phyloP scores from a whole-genome alignment of 257 asterid genomes.

The Jasminum sambac region DNA sequence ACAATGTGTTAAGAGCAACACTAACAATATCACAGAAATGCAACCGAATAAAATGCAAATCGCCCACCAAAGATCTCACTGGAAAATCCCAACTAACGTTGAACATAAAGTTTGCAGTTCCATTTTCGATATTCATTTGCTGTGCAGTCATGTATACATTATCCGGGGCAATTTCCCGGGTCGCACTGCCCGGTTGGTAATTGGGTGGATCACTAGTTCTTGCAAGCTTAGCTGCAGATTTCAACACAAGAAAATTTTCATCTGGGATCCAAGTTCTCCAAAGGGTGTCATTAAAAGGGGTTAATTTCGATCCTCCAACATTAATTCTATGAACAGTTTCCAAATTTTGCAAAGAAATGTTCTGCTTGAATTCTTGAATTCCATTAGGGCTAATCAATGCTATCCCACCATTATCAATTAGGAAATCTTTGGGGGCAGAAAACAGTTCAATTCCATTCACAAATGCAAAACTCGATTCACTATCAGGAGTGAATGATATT shows the following conservation, averaged over 20 bases:
- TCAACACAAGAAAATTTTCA: constrained; percentile 29
- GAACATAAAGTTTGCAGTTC: constrained; percentile 29
- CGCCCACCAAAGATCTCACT: constrained; percentile 26
- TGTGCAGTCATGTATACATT: constrained; percentile 40
- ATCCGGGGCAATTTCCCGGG: constrained; percentile 39
- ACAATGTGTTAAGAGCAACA: constrained; percentile 21
- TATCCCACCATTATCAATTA: constrained; percentile 26
- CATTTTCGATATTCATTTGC: constrained; percentile 41
- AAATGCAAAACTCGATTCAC: constrained; percentile 34
- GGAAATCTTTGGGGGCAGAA: constrained; percentile 32
- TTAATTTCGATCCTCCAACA: constrained; percentile 36
- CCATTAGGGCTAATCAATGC: constrained; percentile 19
- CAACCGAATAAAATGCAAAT: constrained; percentile 32
- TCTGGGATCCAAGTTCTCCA: constrained; percentile 44
- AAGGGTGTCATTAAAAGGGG: constrained; percentile 36
- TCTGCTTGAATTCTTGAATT: background rate
- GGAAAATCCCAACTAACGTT: constrained; percentile 36
- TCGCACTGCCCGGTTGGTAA: constrained; percentile 29
- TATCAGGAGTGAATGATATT: constrained; percentile 27
- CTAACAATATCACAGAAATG: constrained; percentile 45
- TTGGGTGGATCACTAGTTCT: constrained; percentile 27
- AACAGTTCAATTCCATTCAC: constrained; percentile 39
- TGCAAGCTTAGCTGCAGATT: constrained; percentile 26
- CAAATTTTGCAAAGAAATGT: constrained; percentile 17
- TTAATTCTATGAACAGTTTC: constrained; percentile 37